phyloP scores from a whole-genome alignment of 2,329 filamentous ascomycete genomes.

The Claviceps pazoutovae region DNA sequence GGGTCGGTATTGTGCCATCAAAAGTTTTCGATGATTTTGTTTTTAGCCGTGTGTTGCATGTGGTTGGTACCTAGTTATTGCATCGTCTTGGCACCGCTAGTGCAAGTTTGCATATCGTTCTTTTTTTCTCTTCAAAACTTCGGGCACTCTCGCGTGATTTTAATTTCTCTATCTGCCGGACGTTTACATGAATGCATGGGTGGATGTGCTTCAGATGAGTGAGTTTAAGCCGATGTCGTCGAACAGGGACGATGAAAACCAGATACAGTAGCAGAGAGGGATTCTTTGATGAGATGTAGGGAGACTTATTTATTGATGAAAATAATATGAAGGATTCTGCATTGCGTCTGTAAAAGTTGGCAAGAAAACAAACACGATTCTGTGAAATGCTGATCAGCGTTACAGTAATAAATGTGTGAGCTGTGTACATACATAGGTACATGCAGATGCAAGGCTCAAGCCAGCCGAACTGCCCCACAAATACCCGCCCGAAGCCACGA shows the following conservation, averaged over 20 bases:
- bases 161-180: too few species aligned
- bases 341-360: neutral
- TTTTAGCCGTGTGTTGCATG: neutral
- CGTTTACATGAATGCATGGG: too few species aligned
- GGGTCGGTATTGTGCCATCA: neutral
- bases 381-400: neutral
- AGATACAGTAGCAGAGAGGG: neutral
- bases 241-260: neutral
- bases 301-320: too few species aligned
- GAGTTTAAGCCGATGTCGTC: neutral
- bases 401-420: too few species aligned
- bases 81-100: neutral
- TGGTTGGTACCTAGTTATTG: neutral
- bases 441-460: neutral
- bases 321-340: neutral
- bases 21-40: constrained; percentile 1
- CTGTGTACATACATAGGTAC: too few species aligned
- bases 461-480: neutral
- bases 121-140: neutral
- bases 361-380: neutral
- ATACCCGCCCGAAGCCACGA: neutral
- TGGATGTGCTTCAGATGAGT: neutral
- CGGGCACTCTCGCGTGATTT: neutral
- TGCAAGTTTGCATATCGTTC: neutral
- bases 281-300: too few species aligned